Evolutionary conservation across 2,329 filamentous ascomycete genomes (phyloP).

Genomic region (Botryosphaeria agaves): DNA sequence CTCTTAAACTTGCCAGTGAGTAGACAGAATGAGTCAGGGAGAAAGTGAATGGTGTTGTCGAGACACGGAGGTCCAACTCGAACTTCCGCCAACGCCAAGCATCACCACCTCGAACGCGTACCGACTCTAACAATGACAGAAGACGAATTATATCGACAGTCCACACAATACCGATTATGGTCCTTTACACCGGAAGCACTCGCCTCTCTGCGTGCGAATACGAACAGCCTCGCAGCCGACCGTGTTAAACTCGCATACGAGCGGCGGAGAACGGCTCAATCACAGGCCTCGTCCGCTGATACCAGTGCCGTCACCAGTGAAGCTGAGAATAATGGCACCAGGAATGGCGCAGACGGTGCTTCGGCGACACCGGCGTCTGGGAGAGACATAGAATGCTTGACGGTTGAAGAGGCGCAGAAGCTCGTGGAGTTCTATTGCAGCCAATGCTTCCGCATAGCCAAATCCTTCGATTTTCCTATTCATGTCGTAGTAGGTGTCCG

Average conservation of each 20-base stretch:
- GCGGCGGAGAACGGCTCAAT: constrained; percentile 23
- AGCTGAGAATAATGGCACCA: constrained; percentile 6
- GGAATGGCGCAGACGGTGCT: constrained; percentile 6
- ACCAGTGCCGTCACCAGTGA: constrained; percentile 7
- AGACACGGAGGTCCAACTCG: no score
- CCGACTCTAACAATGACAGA: constrained; percentile 46
- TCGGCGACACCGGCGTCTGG: constrained; percentile 21
- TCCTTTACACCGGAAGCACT: constrained; percentile 68
- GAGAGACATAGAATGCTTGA: constrained; percentile 58
- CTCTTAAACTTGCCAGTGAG: no score
- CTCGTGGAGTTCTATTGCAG: constrained; percentile 67
- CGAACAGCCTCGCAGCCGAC: constrained; percentile 62
- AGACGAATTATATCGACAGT: constrained; percentile 78
- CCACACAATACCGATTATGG: constrained; percentile 84
- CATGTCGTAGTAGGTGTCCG: constrained; percentile 36
- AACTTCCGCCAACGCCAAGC: background rate
- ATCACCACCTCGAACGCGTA: background rate
- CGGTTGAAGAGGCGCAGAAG: constrained; percentile 63
- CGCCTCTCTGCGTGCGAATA: constrained; percentile 52
- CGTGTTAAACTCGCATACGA: constrained; percentile 41
- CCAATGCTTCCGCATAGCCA: constrained; percentile 26
- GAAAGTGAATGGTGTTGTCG: no score
- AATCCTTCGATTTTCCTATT: constrained; percentile 42
- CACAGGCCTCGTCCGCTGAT: no score
- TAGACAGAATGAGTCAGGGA: no score